Evolutionary conservation across 2,329 filamentous ascomycete species (phyloP).

Genomic region (Fusarium odoratissimum): DNA sequence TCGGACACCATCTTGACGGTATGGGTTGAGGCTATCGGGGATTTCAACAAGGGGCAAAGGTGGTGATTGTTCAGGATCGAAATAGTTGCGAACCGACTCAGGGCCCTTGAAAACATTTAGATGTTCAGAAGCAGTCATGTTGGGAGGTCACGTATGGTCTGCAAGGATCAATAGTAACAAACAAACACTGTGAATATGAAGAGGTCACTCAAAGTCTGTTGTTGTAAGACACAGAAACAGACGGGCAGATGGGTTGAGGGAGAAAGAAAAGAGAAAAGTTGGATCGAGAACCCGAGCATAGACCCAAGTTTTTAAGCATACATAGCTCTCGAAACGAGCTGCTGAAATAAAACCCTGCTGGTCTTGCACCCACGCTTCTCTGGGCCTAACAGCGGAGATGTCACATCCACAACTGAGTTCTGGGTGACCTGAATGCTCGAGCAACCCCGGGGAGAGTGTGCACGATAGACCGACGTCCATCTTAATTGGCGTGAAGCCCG

Average conservation of each 20-base stretch:
- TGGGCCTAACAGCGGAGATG: conserved; percentile 30
- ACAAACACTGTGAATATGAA: neutral
- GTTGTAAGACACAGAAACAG: neutral
- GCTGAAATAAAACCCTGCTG: conserved; percentile 15
- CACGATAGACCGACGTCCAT: conserved; percentile 5
- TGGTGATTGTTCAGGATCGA: conserved; percentile 67
- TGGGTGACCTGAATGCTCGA: neutral
- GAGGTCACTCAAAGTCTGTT: neutral
- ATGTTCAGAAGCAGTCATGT: conserved; percentile 42
- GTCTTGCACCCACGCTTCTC: conserved; percentile 31
- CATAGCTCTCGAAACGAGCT: conserved; percentile 8
- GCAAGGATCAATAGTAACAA: neutral
- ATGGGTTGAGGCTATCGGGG: conserved; percentile 66
- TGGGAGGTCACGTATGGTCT: conserved; percentile 25
- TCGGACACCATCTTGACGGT: conserved; percentile 65
- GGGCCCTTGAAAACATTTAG: conserved; percentile 67
- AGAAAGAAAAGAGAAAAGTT: conserved; percentile 3
- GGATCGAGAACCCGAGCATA: neutral
- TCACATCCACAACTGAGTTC: conserved; percentile 21
- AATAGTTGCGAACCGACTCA: conserved; percentile 67
- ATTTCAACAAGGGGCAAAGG: conserved; percentile 70
- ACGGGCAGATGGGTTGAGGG: neutral
- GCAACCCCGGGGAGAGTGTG: conserved; percentile 1
- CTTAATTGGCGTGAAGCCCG: conserved; percentile 24
- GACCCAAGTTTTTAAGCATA: conserved; percentile 20